Conservation (phyloP, 2,329 filamentous ascomycete genomes). For the Capronia coronata region DNA sequence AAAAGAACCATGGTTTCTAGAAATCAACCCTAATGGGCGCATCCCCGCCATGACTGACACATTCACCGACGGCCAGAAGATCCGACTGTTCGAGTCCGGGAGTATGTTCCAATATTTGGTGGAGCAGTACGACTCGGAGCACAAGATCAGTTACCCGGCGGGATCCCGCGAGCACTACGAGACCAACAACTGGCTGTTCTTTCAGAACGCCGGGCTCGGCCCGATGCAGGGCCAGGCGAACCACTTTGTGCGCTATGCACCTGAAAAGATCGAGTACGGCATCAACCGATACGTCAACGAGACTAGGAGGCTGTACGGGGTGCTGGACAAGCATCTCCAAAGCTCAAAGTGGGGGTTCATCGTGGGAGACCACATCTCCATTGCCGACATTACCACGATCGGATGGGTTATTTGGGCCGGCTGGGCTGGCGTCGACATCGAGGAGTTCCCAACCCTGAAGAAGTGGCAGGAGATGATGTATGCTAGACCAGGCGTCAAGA, state of each 20-base stretch:
- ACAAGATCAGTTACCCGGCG: conserved; percentile 73
- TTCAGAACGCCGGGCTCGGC: conserved; percentile 72
- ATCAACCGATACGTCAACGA: conserved; percentile 78
- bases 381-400: conserved; percentile 72
- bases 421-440: conserved; percentile 61
- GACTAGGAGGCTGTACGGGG: conserved; percentile 71
- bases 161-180: conserved; percentile 72
- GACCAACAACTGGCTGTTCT: conserved; percentile 70
- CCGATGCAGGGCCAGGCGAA: conserved; percentile 83
- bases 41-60: conserved; percentile 83
- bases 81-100: conserved; percentile 75
- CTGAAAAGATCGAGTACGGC: conserved; percentile 74
- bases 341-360: conserved; percentile 47
- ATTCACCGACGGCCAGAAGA: conserved; percentile 36
- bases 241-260: conserved; percentile 76
- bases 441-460: conserved; percentile 68
- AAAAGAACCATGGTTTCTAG: conserved; percentile 80
- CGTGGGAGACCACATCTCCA: conserved; percentile 43
- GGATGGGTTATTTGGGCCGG: conserved; percentile 63
- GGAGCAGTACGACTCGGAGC: conserved; percentile 70
- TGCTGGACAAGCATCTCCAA: conserved; percentile 64
- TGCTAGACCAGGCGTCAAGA: conserved; percentile 64
- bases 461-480: conserved; percentile 70
- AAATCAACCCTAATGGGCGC: conserved; percentile 87
- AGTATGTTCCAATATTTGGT: conserved; percentile 79